These are phyloP conservation scores for Mariannaea elegans DNA, from an alignment of 2,329 filamentous ascomycete species.

Conservation along the genomic window DNA sequence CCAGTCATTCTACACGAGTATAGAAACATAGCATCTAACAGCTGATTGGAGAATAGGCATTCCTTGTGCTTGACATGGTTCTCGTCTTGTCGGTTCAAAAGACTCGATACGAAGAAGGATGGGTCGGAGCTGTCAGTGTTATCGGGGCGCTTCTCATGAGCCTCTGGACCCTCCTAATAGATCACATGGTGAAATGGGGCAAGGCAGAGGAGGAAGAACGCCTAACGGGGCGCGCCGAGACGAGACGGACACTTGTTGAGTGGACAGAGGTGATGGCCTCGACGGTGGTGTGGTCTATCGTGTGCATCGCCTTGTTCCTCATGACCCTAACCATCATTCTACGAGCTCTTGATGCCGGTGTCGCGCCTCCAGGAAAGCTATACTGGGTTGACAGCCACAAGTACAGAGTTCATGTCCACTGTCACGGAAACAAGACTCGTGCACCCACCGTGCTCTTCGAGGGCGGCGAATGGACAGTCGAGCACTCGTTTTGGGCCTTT, in stretches of 20 bases:
- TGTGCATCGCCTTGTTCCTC: slow-evolving; percentile 75
- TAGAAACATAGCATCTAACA: not conserved
- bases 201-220: slow-evolving; percentile 93
- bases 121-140: slow-evolving; percentile 88
- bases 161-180: slow-evolving; percentile 80
- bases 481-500: slow-evolving; percentile 81
- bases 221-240: slow-evolving; percentile 88
- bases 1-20: not conserved
- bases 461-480: slow-evolving; percentile 81
- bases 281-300: slow-evolving; percentile 74
- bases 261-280: slow-evolving; percentile 84
- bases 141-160: slow-evolving; percentile 83
- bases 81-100: slow-evolving; percentile 79
- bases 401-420: slow-evolving; percentile 88
- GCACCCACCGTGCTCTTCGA: slow-evolving; percentile 88
- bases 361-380: slow-evolving; percentile 76
- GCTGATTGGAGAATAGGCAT: slow-evolving; percentile 32
- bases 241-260: slow-evolving; percentile 80
- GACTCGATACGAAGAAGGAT: slow-evolving; percentile 84
- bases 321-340: slow-evolving; percentile 83
- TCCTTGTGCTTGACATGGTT: slow-evolving; percentile 71
- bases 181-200: slow-evolving; percentile 87
- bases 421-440: slow-evolving; percentile 72
- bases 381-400: slow-evolving; percentile 85
- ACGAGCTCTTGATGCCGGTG: slow-evolving; percentile 79